A percentile compares a stretch with the other conserved stretches of the same genome.
These are phyloP conservation scores for Pilasporangium apinafurcum DNA, from an alignment of 352 stramenopile species.

Conservation along the genomic window DNA sequence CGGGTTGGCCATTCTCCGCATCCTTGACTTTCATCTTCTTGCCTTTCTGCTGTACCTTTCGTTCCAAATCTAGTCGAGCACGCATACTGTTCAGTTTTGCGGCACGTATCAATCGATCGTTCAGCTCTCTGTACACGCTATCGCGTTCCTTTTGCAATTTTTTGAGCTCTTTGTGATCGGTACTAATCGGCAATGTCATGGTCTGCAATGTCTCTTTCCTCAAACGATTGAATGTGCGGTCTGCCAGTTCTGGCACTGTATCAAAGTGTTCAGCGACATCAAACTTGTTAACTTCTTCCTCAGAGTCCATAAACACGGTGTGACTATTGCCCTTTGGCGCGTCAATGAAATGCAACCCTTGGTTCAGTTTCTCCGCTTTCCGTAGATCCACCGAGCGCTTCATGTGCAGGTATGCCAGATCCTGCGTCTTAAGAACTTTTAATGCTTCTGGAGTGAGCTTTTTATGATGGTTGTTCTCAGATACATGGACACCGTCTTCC, in stretches of 20 bases:
- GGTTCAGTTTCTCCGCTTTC: constrained; percentile 75
- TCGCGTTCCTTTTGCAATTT: constrained; percentile 59
- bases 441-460: constrained; percentile 76
- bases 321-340: constrained; percentile 85
- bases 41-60: constrained; percentile 82
- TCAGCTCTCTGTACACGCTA: constrained; percentile 59
- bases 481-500: constrained; percentile 66
- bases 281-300: constrained; percentile 76
- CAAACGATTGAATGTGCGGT: constrained; percentile 71
- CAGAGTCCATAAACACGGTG: constrained; percentile 92
- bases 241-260: constrained; percentile 63
- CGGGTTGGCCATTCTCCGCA: constrained; percentile 55
- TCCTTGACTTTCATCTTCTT: constrained; percentile 76
- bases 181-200: constrained; percentile 16
- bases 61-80: constrained; percentile 71
- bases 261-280: constrained; percentile 91
- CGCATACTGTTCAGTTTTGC: constrained; percentile 68
- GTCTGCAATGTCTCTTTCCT: constrained; percentile 54
- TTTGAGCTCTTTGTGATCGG: constrained; percentile 33
- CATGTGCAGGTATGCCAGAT: constrained; percentile 93
- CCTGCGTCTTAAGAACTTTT: constrained; percentile 94
- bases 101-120: constrained; percentile 56
- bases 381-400: constrained; percentile 69
- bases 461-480: constrained; percentile 62
- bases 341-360: constrained; percentile 75